A percentile compares a stretch with the other conserved stretches of the same genome.
Evolutionary conservation across 257 asterid genomes (phyloP).

Genomic region (Solanum piurae): DNA sequence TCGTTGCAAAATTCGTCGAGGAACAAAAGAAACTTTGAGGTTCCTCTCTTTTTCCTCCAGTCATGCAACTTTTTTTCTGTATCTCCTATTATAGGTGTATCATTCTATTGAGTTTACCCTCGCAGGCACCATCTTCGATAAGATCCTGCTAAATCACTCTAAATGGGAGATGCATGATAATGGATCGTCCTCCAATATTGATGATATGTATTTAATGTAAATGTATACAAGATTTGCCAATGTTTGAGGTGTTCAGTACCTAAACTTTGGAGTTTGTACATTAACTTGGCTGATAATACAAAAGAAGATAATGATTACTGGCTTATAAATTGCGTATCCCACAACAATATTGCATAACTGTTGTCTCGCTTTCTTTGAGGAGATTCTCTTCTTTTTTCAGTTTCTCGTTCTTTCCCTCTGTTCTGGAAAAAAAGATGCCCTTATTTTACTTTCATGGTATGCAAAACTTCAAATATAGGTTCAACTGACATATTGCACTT

Average conservation of each 20-base stretch:
- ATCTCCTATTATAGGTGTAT: neutral
- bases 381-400: neutral
- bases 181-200: neutral
- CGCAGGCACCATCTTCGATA: constrained; percentile 67
- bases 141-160: neutral
- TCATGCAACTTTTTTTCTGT: neutral
- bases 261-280: neutral
- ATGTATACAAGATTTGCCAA: neutral
- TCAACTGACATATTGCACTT: neutral
- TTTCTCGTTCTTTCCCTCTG: neutral
- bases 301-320: neutral
- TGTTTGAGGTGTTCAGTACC: neutral
- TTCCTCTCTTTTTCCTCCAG: neutral
- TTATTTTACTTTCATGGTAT: neutral
- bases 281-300: neutral
- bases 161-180: neutral
- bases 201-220: neutral
- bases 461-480: neutral
- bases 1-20: constrained; percentile 88
- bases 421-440: neutral
- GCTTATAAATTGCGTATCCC: neutral
- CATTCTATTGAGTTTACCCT: neutral
- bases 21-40: constrained; percentile 93
- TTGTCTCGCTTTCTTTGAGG: neutral
- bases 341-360: neutral